phyloP scores from a whole-genome alignment of 371 early-diverging fungal genomes.

The Mucor piriformis region DNA sequence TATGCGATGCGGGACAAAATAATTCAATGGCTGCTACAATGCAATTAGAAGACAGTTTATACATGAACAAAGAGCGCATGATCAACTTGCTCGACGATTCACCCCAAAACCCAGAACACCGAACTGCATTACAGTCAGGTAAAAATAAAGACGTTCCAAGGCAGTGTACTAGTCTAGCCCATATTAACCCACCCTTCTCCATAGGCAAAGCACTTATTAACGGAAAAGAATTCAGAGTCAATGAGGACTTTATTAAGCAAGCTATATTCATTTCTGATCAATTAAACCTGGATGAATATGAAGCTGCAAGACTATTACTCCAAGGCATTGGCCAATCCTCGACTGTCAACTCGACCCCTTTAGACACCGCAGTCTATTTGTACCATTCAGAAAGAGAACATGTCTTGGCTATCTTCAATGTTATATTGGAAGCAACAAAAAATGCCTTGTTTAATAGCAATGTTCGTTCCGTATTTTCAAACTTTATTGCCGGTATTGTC shows the following conservation, averaged over 20 bases:
- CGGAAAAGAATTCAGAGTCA: constrained; percentile 55
- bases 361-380: constrained; percentile 71
- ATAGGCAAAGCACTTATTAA: constrained; percentile 47
- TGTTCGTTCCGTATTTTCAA: constrained; percentile 46
- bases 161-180: not conserved
- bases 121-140: constrained; percentile 50
- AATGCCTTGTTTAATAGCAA: constrained; percentile 47
- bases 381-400: constrained; percentile 75
- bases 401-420: constrained; percentile 61
- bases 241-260: constrained; percentile 64
- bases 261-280: constrained; percentile 73
- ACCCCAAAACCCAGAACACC: constrained; percentile 44
- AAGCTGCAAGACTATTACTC: constrained; percentile 67
- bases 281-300: constrained; percentile 73
- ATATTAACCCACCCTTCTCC: not conserved
- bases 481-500: constrained; percentile 31
- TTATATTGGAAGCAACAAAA: constrained; percentile 61
- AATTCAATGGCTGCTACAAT: constrained; percentile 1
- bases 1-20: constrained; percentile 12
- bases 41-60: constrained; percentile 10
- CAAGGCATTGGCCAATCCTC: constrained; percentile 46
- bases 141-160: constrained; percentile 2
- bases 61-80: constrained; percentile 6
- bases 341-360: constrained; percentile 54
- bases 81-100: constrained; percentile 37